Evolutionary conservation across 2,329 filamentous ascomycete species (phyloP), one percentile per base, ranked within the genome.

Genomic region (Pyrenochaeta sp.): DNA sequence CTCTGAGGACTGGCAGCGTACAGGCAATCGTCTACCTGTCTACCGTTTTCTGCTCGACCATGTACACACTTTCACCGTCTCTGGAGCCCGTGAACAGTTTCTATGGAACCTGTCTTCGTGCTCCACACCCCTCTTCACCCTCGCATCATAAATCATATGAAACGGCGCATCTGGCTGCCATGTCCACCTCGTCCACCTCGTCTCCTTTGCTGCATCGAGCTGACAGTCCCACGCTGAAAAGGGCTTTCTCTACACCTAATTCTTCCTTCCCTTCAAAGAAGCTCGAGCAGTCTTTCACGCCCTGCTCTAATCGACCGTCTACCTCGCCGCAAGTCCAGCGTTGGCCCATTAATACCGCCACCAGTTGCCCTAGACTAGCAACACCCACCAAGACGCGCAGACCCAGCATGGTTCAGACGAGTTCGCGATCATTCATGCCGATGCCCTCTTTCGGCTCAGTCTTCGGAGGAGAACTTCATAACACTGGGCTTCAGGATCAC

Each of bases 401-500:
- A 64, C 60, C 69, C 66, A 78, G 69, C 61, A 79, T 80, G 77
- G 73, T 76, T 53, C 74, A 75, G 61, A 72, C 77, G 44, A 74
- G 64, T 51, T 65, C 77, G 53, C 67, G 73, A 52, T 65, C 73
- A 10, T 72, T 74, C 61, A 70, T 71, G 77, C 80, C 80, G 74
- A 89, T 91, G 83, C 89, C 89, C 73, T 88, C 89, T 24, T 90
- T 91, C 71, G 91, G 90, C 88, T 89, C 89, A 56, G 89, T 91
- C 55, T 91, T 90, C 80, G 88, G 88, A 74, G 83, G 89, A 65
- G 87, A 90, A 71, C 73, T 79, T 24, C 72, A 67, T 54, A 81
- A 57, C 77, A 80, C 53, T 75, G 77, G 63, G 72, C 74, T 79
- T 79, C 65, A 84, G 84, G 65, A 82, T 78, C 56, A 84, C 85